phyloP scores from a whole-genome alignment of 176 grass and related monocot genomes.

The Zea luxurians region DNA sequence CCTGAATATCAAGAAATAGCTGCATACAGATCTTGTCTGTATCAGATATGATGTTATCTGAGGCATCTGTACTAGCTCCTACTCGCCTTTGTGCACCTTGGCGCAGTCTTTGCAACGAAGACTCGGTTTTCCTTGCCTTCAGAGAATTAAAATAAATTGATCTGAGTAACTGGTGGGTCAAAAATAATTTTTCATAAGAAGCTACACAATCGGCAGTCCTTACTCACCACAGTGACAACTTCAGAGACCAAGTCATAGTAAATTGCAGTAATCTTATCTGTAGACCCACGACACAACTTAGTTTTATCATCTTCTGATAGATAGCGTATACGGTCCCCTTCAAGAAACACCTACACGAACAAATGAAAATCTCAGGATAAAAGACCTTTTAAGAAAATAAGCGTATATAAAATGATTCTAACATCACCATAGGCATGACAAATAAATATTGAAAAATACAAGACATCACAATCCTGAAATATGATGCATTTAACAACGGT shows the following conservation, averaged over 20 bases:
- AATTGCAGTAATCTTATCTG: conserved; percentile 76
- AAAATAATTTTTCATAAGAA: background rate
- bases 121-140: conserved; percentile 92
- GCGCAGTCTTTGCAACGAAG: conserved; percentile 85
- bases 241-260: conserved; percentile 88
- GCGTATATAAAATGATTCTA: background rate
- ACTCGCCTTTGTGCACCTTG: conserved; percentile 88
- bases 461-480: conserved; percentile 11
- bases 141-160: conserved; percentile 4
- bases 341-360: conserved; percentile 71
- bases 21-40: conserved; percentile 99
- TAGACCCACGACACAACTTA: conserved; percentile 53
- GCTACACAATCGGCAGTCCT: conserved; percentile 2
- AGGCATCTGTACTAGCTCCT: conserved; percentile 79
- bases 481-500: background rate
- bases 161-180: conserved; percentile 15
- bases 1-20: conserved; percentile 99
- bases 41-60: conserved; percentile 86
- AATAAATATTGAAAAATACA: conserved; percentile 6
- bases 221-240: conserved; percentile 89
- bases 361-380: conserved; percentile 17
- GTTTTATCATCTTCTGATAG: conserved; percentile 74
- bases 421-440: background rate
- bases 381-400: background rate
- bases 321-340: conserved; percentile 60